Base-by-base conservation (phyloP, 2,329 filamentous ascomycete species). In the Neopestalotiopsis rosae region DNA sequence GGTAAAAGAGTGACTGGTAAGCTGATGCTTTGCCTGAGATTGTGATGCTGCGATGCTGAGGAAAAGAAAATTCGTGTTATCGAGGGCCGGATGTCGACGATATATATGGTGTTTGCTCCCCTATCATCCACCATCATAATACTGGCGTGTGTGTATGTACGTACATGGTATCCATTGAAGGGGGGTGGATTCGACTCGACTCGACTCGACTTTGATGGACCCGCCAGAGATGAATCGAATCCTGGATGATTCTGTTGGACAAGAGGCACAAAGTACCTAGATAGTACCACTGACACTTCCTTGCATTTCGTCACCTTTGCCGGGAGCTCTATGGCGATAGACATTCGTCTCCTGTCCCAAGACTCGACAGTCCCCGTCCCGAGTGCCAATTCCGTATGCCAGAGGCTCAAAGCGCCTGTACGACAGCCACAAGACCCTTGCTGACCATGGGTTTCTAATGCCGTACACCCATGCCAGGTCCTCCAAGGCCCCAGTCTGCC, bases 1-100 rank as follows among this genome's bases (percentile, higher is more conserved):
- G 72, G 70, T 67, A 70, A 71, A 61, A 61, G 20, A 70, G 68
- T 61, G 45, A 52, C 45, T 52, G 45, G 62, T 49, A 49, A 68
- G 70, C 68, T 28, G 59, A 68, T 56, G 63, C 32, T 61, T 63
- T 61, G 63, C 30, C 58, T 67, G 61, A 67, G 32, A 61, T 70
- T 45, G 61, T 20, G 67, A 70, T 69, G 71, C 34, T 20, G 68
- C 70, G 52, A 30, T 59, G 45, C 45, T 52, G 45, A 52, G 45
- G 45, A 52, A 20, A 38, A 66, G 61, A 62, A 64, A 66, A 62
- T 42, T 61, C 14, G 32, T 56, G 30, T 56, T 24, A 32, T 40
- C 24, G 34, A 32, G 17, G 45, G 58, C 65, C 42, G 65, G 40
- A n/a, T 57, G 68, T 28, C 65, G 42, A 69, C 61, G 57, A 67